Evolutionary conservation across 345 rosid species (phyloP), one percentile per base, ranked within the genome.

Genomic region (Acer negundo): DNA sequence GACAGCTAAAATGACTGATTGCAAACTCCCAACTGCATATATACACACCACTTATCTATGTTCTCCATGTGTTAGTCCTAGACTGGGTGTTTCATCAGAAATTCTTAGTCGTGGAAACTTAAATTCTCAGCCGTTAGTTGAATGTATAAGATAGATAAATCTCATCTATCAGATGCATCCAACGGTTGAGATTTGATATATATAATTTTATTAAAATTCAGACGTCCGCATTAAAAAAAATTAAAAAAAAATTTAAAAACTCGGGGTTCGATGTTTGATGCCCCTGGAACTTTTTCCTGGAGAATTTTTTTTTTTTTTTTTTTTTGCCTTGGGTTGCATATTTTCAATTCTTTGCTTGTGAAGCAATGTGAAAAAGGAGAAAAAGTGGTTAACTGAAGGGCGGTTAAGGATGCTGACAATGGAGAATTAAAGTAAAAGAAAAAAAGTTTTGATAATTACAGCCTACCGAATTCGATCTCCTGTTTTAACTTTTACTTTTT

Each of bases 381-480:
- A 72, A 53, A 61, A 35, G 56, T 31, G 69, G 74, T 65, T 53
- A 82, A 53, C 75, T 51, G 67, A 53, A 76, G 71, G 75, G 7
- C 77, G 70, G 79, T 79, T 79, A 84, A 75, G 82, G 80, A 77
- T 31, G 83, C 82, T 79, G 82, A 75, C 85, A 26, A 56, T 68
- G 70, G 74, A 78, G 80, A 76, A 75, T 65, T 75, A 66, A 82
- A 83, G 80, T 66, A 83, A 86, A 86, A 79, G 79, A 75, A 70
- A 82, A 62, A 74, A 80, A 65, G 77, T 68, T n/a, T 10, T 68
- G 90, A 85, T 78, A 72, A 69, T 71, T 75, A 89, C 86, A 78
- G 56, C 81, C 79, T 72, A 82, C 92, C 92, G 73, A 82, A n/a
- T 75, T 75, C 80, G 79, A 67, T 80, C 81, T 55, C 55, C 47